Evolutionary conservation across 176 grass and related monocot genomes (phyloP), one percentile per base, ranked within the genome.

Genomic region (Juncus inflexus): DNA sequence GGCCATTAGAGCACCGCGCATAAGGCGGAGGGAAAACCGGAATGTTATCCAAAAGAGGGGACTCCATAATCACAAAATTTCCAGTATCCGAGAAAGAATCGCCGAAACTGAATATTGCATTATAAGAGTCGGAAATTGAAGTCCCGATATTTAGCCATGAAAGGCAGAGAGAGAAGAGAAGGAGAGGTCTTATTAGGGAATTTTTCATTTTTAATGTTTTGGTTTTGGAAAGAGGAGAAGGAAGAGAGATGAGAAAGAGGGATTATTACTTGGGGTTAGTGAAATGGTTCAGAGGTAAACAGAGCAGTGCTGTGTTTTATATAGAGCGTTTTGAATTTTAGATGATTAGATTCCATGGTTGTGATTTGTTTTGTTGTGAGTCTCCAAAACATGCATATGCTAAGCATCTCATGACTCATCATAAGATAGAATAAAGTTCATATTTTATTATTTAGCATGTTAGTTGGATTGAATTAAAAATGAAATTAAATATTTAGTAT

Each of bases 11-110:
- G 74, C 69, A 76, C 51, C 84, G 77, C 8, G 74, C 88, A 52
- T 86, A 86, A 1, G 89, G 89, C 1, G 76, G 63, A 0, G 74
- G 71, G 64, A 60, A 74, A 3, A 74, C 45, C 15, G 50, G 52
- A 5, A 78, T 53, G 9, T 76, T 41, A 0, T 76, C 76, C 67
- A 9, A 66, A 1, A 52, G 70, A 10, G 62, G 15, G 38, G 82
- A 35, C 49, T 38, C 6, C 70, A 86, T 3, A 40, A 85, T 69
- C 42, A 71, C 47, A 1, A 67, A 49, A 69, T 85, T 85, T 58
- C 83, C 77, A 4, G 83, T 80, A 66, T 85, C 83, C 3, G 83
- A 71, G 78, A 76, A 82, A 12, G 86, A 89, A 72, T 84, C 78
- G 0, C 81, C 81, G 47, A 84, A 89, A 77, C 72, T 84, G 14